A percentile compares a stretch with the other conserved stretches of the same genome.
These are phyloP conservation scores for Cyclostephanos tholiformis DNA, from an alignment of 108 stramenopile genomes.

Conservation along the genomic window DNA sequence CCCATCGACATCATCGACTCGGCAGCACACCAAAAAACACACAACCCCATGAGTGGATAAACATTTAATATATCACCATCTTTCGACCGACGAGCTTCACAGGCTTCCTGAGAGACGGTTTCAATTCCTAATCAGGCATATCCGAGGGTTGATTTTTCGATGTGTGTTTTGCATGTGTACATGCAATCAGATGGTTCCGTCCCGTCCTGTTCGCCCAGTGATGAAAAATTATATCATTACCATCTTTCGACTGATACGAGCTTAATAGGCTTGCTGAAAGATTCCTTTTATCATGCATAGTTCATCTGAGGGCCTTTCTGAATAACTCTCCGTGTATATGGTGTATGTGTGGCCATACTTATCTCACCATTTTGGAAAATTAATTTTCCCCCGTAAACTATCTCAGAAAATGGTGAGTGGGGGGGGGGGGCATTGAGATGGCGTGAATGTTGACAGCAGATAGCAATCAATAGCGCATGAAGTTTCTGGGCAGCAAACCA, in stretches of 20 bases:
- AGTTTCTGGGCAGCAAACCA: conserved; percentile 55
- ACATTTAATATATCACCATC: conserved; percentile 35
- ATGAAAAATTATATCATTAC: conserved; percentile 19
- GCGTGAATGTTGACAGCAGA: not conserved
- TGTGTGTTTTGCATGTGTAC: not conserved
- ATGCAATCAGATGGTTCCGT: not conserved
- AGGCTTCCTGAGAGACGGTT: conserved; percentile 36
- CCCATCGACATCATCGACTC: too few relatives aligned
- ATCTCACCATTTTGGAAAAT: not conserved
- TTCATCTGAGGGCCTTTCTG: conserved; percentile 28
- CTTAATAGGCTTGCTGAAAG: conserved; percentile 36
- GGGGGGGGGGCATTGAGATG: not conserved
- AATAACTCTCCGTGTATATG: not conserved
- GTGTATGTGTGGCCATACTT: not conserved
- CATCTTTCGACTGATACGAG: conserved; percentile 38
- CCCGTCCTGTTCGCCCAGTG: conserved; percentile 19
- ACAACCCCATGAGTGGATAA: conserved; percentile 40
- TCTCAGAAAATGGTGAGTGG: conserved; percentile 3
- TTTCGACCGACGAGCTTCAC: conserved; percentile 50
- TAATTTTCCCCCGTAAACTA: not conserved
- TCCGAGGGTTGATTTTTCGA: conserved; percentile 28
- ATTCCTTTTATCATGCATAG: conserved; percentile 31
- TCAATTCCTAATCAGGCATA: conserved; percentile 40
- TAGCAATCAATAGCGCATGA: conserved; percentile 21
- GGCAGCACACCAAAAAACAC: too few relatives aligned